Evolutionary conservation across 2,329 filamentous ascomycete species (phyloP), one percentile per base, ranked within the genome.

Genomic region (Hymenoscyphus repandus): DNA sequence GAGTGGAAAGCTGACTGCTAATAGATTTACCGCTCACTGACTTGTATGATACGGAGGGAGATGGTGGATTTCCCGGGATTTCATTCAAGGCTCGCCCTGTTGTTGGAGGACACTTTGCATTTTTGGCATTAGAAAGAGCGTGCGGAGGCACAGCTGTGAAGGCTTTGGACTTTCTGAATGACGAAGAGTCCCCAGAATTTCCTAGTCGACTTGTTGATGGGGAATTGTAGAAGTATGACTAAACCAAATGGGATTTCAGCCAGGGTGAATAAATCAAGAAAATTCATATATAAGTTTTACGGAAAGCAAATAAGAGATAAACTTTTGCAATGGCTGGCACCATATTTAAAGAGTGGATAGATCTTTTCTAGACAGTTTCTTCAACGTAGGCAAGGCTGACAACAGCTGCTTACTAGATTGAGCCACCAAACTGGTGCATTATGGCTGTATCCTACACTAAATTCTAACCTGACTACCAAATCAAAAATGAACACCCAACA

Each of bases 61-160:
- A 79, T 33, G 89, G 89, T 1, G 85, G 80, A 5, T 95, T 86
- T 62, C 87, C 88, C 0, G 84, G 82, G 0, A 78, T 85, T 12
- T 76, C 78, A 48, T 95, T 95, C 73, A 89, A 87, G 69, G 89
- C 89, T 1, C 73, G 90, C 38, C 90, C 90, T 1, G 90, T 95
- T 4, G 83, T 92, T 13, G 90, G 90, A 12, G 89, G 86, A 0
- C 88, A 93, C 70, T 95, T 93, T 74, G 85, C 88, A 2, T 89
- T 90, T 64, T 72, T 95, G 65, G 85, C 88, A n/a, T 70, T 95
- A 41, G 85, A 90, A 69, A 78, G 85, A 61, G 88, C 88, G 20
- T 95, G 90, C 70, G 83, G 79, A 2, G 88, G 88, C 2, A 76
- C 75, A 56, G 85, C 85, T 2, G 73, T 79, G 59, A 72, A 78